These are phyloP conservation scores for Pythium dissotocum DNA, from an alignment of 352 stramenopile genomes.

Conservation along the genomic window DNA sequence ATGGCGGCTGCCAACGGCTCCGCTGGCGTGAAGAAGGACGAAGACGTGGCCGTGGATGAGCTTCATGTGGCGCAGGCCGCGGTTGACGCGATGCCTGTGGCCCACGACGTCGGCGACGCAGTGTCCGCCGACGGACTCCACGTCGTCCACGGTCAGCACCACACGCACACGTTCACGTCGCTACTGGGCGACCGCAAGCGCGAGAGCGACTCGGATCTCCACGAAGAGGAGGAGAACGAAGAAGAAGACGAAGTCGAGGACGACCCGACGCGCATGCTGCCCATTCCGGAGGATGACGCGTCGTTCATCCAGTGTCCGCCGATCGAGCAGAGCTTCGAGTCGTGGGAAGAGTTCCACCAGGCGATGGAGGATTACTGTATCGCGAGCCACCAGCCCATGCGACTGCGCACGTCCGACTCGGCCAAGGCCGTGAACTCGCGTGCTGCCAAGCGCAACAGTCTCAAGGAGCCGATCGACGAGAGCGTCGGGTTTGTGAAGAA, in stretches of 20 bases:
- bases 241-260: conserved; percentile 48
- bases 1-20: conserved; percentile 26
- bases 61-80: conserved; percentile 18
- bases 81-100: conserved; percentile 17
- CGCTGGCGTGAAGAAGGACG: conserved; percentile 19
- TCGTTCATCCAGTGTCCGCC: conserved; percentile 68
- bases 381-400: conserved; percentile 77
- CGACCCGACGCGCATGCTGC: conserved; percentile 39
- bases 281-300: conserved; percentile 57
- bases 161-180: conserved; percentile 44
- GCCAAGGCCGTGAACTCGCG: conserved; percentile 77
- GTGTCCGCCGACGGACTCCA: conserved; percentile 29
- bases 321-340: conserved; percentile 80
- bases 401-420: conserved; percentile 77
- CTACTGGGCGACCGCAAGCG: conserved; percentile 66
- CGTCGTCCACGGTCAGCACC: conserved; percentile 27
- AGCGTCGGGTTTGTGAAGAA: conserved; percentile 87
- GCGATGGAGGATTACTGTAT: conserved; percentile 81
- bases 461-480: conserved; percentile 86
- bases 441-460: conserved; percentile 79
- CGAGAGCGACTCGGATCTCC: conserved; percentile 51
- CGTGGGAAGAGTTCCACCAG: conserved; percentile 81
- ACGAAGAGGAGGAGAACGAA: conserved; percentile 54
- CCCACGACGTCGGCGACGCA: conserved; percentile 22
- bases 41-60: conserved; percentile 22